Conservation (phyloP, 2,329 filamentous ascomycete genomes). For the Didymella glomerata region DNA sequence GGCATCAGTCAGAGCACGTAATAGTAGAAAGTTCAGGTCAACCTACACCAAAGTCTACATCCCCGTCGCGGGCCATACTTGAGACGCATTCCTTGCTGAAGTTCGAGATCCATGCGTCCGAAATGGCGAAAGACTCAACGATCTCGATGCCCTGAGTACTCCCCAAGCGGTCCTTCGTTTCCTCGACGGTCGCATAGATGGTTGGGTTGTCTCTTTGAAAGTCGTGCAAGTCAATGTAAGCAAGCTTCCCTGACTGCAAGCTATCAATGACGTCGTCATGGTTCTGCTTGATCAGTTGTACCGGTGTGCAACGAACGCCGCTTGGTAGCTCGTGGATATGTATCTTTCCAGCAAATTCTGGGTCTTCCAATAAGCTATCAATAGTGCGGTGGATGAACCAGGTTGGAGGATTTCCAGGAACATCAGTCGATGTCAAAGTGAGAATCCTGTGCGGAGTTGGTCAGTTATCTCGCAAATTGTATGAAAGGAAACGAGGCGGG, state of each 20-base stretch:
- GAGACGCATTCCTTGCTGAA: conserved; percentile 26
- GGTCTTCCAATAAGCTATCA: conserved; percentile 16
- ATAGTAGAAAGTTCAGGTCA: background rate
- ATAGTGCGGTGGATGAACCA: conserved; percentile 35
- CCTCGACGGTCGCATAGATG: conserved; percentile 28
- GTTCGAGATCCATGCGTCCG: conserved; percentile 32
- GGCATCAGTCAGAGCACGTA: conserved; percentile 9
- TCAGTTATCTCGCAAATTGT: conserved; percentile 1
- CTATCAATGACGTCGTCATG: conserved; percentile 29
- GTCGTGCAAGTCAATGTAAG: conserved; percentile 33
- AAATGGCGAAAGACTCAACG: conserved; percentile 34
- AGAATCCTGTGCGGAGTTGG: conserved; percentile 22
- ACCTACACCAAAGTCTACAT: conserved; percentile 36
- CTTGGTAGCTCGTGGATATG: conserved; percentile 24
- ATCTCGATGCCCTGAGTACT: conserved; percentile 23
- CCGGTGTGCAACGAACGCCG: conserved; percentile 35
- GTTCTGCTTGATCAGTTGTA: conserved; percentile 27
- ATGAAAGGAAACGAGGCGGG: background rate
- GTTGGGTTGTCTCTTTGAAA: conserved; percentile 30
- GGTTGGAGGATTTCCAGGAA: conserved; percentile 36
- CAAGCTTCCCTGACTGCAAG: conserved; percentile 31
- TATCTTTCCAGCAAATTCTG: conserved; percentile 25
- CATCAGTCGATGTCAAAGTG: conserved; percentile 24
- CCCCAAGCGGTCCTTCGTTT: conserved; percentile 26
- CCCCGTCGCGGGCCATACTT: conserved; percentile 28